phyloP scores from a whole-genome alignment of 345 rosid genomes.

The Turnera subulata region DNA sequence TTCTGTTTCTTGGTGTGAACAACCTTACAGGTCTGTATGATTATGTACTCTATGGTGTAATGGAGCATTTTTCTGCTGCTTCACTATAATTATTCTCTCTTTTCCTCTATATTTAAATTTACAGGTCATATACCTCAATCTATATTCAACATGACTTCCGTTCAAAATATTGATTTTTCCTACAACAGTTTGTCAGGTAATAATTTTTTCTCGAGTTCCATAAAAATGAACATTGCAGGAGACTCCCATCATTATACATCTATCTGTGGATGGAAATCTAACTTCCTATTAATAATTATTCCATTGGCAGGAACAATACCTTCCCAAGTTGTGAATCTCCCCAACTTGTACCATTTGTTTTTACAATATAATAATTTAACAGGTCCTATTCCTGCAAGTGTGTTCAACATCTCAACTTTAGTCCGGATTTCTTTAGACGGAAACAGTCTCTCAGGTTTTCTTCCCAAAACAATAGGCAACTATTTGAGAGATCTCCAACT shows the following conservation, averaged over 20 bases:
- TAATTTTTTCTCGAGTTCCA: no score
- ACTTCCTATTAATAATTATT: no score
- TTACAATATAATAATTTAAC: background rate
- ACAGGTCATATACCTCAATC: background rate
- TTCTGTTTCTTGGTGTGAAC: background rate
- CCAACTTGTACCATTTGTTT: background rate
- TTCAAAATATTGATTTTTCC: no score
- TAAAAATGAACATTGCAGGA: no score
- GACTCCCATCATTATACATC: no score
- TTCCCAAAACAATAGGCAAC: background rate
- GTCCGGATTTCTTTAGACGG: background rate
- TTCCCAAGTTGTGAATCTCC: no score
- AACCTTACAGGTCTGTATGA: background rate
- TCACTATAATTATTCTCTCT: background rate
- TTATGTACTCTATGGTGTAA: background rate
- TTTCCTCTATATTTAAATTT: background rate
- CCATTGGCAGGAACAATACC: no score
- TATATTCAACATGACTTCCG: background rate
- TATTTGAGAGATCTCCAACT: background rate
- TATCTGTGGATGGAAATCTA: no score
- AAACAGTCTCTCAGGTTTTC: background rate
- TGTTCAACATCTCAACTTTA: background rate
- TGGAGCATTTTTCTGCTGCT: background rate
- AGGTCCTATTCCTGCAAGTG: background rate
- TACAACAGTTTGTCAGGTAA: no score